Base-by-base conservation (phyloP, 108 stramenopile genomes). In the Cylindrotheca closterium region DNA sequence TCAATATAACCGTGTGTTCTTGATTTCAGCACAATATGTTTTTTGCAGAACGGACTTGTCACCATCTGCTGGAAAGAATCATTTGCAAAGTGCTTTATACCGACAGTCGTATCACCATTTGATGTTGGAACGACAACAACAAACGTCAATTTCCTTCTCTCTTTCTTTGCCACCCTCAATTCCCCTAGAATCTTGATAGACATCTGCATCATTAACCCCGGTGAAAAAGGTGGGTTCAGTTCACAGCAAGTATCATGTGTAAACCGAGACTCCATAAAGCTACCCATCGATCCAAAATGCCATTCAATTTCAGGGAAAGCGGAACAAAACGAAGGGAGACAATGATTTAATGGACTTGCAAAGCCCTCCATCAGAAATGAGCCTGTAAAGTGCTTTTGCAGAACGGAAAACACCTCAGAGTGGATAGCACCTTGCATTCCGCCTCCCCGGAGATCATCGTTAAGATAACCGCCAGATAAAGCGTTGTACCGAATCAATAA, bases 381-480 rank as follows among this genome's bases (percentile, higher is more conserved):
- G 0, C 47, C 54, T 3, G 66, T 59, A 72, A 79, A 83, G 48
- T 51, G 64, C 12, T 67, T 56, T 27, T 63, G 51, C 5, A 89
- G 55, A 22, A 67, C 75, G 1, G 79, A 73, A 69, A 91, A 91
- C n/a, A 81, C 86, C 2, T 67, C 22, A 1, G 65, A 62, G 58
- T 91, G 81, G 51, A 91, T 75, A 1, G 89, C 83, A 29, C 89
- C 89, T 58, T 91, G 89, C 89, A 91, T 91, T 15, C 89, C 89
- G 3, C 89, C 89, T 42, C 89, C 89, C 33, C 89, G 31, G 33
- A 79, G 60, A 56, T 82, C 86, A 10, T 79, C 66, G 8, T 87
- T 51, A 12, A 80, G 80, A 32, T 87, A 84, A 0, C 82, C 89
- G 37, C 89, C 89, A 0, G 86, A 77, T 18, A 91, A 56, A 18